phyloP scores from a whole-genome alignment of 306 rosid genomes.

The Quercus alba region DNA sequence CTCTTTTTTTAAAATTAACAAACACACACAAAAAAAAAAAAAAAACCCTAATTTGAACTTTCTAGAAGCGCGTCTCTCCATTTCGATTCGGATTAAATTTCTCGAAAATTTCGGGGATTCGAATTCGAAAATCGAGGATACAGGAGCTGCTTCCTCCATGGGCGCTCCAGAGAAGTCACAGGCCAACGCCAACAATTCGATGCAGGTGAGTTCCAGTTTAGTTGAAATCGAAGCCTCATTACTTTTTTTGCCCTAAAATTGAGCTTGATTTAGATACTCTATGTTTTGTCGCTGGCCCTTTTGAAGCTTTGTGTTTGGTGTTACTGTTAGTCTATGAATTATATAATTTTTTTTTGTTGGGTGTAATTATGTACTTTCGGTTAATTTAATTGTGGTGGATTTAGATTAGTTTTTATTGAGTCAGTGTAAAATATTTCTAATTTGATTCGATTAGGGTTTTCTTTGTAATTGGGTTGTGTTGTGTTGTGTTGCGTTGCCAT shows the following conservation, averaged over 20 bases:
- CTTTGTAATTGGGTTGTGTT: neutral
- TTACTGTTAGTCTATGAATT: slow-evolving; percentile 3
- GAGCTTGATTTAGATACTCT: neutral
- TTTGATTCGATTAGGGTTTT: slow-evolving; percentile 11
- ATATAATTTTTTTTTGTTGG: neutral
- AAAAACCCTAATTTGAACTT: slow-evolving; percentile 58
- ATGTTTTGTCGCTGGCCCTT: slow-evolving; percentile 9
- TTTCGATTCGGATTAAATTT: slow-evolving; percentile 19
- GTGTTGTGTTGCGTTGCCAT: neutral
- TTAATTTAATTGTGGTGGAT: neutral
- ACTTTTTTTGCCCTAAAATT: slow-evolving; percentile 34
- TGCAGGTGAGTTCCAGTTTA: slow-evolving; percentile 71
- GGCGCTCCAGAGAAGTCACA: slow-evolving; percentile 90
- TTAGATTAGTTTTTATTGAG: neutral
- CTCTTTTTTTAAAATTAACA: neutral
- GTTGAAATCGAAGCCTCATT: slow-evolving; percentile 23
- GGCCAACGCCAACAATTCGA: slow-evolving; percentile 67
- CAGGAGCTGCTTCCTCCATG: slow-evolving; percentile 40
- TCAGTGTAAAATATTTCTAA: slow-evolving; percentile 1
- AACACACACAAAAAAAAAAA: slow-evolving; percentile 3
- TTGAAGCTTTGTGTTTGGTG: slow-evolving; percentile 30
- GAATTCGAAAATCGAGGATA: slow-evolving; percentile 26
- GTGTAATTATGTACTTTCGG: neutral
- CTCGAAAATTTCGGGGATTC: slow-evolving; percentile 14
- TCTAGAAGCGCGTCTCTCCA: neutral